A percentile compares a stretch with the other conserved stretches of the same genome.
Conservation (phyloP, 208 protist species). For the Spongospora subterranea region DNA sequence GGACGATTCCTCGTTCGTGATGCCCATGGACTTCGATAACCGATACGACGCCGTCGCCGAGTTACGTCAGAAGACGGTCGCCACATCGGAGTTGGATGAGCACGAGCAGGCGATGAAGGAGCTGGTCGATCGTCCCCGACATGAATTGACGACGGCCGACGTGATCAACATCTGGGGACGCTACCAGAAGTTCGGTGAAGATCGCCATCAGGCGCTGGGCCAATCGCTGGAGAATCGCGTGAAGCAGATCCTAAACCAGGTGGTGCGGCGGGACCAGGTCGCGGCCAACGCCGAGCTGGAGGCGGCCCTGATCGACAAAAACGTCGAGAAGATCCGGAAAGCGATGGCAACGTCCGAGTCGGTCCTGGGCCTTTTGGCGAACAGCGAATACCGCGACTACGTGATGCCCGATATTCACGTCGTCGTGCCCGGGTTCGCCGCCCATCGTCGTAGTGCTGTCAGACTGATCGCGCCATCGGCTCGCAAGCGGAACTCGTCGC, state of each 20-base stretch:
- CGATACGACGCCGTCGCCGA: not conserved
- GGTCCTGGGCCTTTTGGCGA: constrained; percentile 25
- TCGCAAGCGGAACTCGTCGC: not conserved
- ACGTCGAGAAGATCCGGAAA: not conserved
- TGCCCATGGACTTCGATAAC: not conserved
- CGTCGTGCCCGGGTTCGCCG: constrained; percentile 47
- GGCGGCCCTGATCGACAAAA: constrained; percentile 1
- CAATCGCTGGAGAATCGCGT: constrained; percentile 4
- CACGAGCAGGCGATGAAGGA: not conserved
- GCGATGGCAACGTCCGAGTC: constrained; percentile 35
- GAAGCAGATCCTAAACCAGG: not conserved
- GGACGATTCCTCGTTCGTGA: not conserved
- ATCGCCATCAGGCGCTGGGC: not conserved
- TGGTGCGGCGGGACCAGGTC: constrained; percentile 11
- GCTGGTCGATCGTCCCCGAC: not conserved
- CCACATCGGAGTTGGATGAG: not conserved
- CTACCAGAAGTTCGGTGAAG: not conserved
- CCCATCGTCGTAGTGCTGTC: not conserved
- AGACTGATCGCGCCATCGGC: not conserved
- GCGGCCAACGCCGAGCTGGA: constrained; percentile 39
- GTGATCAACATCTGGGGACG: not conserved
- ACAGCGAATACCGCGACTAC: constrained; percentile 41
- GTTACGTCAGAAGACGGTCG: not conserved
- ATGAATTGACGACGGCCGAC: not conserved
- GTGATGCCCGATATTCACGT: constrained; percentile 48